A percentile compares a stretch with the other conserved stretches of the same genome.
phyloP scores from a whole-genome alignment of 2,329 filamentous ascomycete genomes.

The Apiospora arundinis region DNA sequence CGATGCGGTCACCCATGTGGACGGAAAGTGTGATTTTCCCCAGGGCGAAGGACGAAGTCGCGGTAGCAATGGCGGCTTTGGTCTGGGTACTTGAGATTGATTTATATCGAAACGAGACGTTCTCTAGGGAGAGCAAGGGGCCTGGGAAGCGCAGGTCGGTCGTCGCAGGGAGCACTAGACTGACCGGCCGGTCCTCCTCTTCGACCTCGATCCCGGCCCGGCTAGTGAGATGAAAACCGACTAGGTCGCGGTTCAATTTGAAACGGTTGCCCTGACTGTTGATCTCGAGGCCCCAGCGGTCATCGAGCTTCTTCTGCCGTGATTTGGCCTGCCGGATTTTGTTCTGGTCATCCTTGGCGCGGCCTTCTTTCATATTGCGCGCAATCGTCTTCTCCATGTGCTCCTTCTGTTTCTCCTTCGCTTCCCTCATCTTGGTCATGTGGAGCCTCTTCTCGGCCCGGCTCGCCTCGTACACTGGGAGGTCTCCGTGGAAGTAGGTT shows the following conservation, averaged over 20 bases:
- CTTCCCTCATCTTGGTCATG: slow-evolving; percentile 78
- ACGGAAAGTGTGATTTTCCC: slow-evolving; percentile 72
- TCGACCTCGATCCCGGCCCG: slow-evolving; percentile 77
- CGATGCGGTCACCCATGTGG: slow-evolving; percentile 75
- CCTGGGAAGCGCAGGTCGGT: slow-evolving; percentile 77
- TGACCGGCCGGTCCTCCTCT: slow-evolving; percentile 63
- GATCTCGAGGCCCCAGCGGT: slow-evolving; percentile 79
- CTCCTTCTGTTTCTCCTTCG: slow-evolving; percentile 79
- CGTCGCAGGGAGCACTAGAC: slow-evolving; percentile 65
- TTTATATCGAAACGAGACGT: slow-evolving; percentile 69
- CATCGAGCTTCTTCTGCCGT: slow-evolving; percentile 83
- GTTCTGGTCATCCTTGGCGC: slow-evolving; percentile 81
- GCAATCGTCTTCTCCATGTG: slow-evolving; percentile 82
- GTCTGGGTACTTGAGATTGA: slow-evolving; percentile 11
- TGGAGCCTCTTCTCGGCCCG: slow-evolving; percentile 71
- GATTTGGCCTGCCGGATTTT: slow-evolving; percentile 86
- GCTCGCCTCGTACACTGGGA: slow-evolving; percentile 74
- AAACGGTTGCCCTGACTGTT: slow-evolving; percentile 75
- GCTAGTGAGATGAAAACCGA: slow-evolving; percentile 63
- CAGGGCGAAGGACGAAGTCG: slow-evolving; percentile 54
- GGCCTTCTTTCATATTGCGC: slow-evolving; percentile 76
- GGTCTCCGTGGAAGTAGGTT: slow-evolving; percentile 76
- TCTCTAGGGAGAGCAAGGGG: slow-evolving; percentile 74
- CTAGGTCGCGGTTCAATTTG: slow-evolving; percentile 78
- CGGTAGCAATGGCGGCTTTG: slow-evolving; percentile 36